A percentile compares a stretch with the other conserved stretches of the same genome.
These are phyloP conservation scores for Herpetomonas tarakana DNA, from an alignment of 208 protist species.

Conservation along the genomic window DNA sequence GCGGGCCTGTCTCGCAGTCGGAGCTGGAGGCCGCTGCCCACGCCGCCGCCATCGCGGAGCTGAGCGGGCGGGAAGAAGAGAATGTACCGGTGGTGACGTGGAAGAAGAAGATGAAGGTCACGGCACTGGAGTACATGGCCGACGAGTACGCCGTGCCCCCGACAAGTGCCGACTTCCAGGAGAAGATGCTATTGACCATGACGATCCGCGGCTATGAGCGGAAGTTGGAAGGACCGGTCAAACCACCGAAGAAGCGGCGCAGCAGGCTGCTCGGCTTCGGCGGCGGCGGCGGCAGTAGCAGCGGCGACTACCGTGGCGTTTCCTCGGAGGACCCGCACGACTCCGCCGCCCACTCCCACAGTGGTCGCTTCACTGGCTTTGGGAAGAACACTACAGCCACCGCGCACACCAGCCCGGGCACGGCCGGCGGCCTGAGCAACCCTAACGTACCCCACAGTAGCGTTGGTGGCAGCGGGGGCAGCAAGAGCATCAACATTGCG, in stretches of 20 bases:
- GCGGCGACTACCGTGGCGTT: conserved; percentile 2
- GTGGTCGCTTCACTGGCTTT: background rate
- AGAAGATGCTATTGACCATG: conserved; percentile 28
- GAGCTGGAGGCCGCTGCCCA: conserved; percentile 17
- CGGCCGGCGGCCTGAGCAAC: background rate
- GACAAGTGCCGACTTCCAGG: conserved; percentile 30
- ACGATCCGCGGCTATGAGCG: conserved; percentile 31
- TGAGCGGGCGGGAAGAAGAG: conserved; percentile 35
- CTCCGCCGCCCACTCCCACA: background rate
- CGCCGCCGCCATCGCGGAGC: conserved; percentile 15
- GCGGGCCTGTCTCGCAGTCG: conserved; percentile 17
- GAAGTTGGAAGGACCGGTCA: conserved; percentile 5
- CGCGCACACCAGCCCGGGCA: background rate
- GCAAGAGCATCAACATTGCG: conserved; percentile 4
- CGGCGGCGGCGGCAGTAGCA: conserved; percentile 6
- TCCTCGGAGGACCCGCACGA: background rate
- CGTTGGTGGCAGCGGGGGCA: background rate
- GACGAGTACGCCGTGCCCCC: conserved; percentile 38
- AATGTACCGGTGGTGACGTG: conserved; percentile 38
- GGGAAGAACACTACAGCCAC: background rate
- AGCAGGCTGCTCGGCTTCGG: conserved; percentile 3
- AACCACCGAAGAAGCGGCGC: background rate
- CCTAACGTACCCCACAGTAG: background rate
- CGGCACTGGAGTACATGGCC: conserved; percentile 25
- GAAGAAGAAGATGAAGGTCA: conserved; percentile 42